A percentile compares a stretch with the other conserved stretches of the same genome.
Conservation (phyloP, 768 basidiomycete genomes). For the Ramaria sp. region DNA sequence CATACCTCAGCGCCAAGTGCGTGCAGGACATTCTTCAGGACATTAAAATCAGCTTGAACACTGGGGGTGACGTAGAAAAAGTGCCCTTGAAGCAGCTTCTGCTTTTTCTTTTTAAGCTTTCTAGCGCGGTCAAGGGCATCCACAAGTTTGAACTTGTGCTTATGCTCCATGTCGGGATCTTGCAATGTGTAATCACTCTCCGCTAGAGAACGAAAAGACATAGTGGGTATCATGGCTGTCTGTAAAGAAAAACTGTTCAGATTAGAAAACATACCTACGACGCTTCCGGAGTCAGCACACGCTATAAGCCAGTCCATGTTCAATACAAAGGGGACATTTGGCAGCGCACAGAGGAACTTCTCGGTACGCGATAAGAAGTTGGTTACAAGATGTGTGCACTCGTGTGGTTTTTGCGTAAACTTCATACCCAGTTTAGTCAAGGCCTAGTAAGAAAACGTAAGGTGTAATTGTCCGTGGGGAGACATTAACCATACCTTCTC, state of each 20-base stretch:
- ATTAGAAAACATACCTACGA: slow-evolving; percentile 46
- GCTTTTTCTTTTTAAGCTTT: slow-evolving; percentile 26
- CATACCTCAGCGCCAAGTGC: slow-evolving; percentile 64
- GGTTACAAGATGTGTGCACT: slow-evolving; percentile 75
- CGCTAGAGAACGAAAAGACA: slow-evolving; percentile 29
- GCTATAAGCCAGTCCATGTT: slow-evolving; percentile 57
- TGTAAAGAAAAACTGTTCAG: not conserved
- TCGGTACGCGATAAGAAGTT: slow-evolving; percentile 68
- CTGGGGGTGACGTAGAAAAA: slow-evolving; percentile 69
- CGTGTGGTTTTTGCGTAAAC: slow-evolving; percentile 43
- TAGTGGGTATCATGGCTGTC: not conserved
- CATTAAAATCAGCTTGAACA: slow-evolving; percentile 42
- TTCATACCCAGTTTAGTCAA: slow-evolving; percentile 58
- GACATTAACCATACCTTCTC: slow-evolving; percentile 37
- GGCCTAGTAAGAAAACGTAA: slow-evolving; percentile 28
- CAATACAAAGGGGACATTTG: slow-evolving; percentile 50
- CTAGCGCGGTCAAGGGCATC: slow-evolving; percentile 48
- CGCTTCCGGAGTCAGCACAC: slow-evolving; percentile 39
- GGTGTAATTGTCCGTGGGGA: not conserved
- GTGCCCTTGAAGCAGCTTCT: slow-evolving; percentile 50
- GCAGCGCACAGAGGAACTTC: slow-evolving; percentile 75
- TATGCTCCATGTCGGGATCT: slow-evolving; percentile 54
- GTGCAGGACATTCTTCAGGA: slow-evolving; percentile 58
- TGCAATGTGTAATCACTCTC: slow-evolving; percentile 46
- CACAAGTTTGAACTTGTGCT: slow-evolving; percentile 51